These are phyloP conservation scores for Fusarium annulatum DNA, from an alignment of 2,329 filamentous ascomycete species.

Conservation along the genomic window DNA sequence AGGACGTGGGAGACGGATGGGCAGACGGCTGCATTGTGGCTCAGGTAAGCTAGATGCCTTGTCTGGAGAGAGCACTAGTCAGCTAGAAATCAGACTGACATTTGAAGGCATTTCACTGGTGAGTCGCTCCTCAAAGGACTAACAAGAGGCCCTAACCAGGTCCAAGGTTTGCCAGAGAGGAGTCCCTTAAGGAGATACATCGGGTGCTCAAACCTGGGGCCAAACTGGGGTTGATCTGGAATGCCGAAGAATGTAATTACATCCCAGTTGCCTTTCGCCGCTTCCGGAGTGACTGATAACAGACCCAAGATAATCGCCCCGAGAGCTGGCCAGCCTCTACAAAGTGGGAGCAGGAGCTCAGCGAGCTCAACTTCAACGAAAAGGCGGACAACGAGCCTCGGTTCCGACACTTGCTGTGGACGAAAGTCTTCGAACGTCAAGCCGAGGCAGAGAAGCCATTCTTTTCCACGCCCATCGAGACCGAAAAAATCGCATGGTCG, in stretches of 20 bases:
- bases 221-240: slow-evolving; percentile 77
- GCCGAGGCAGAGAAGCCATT: slow-evolving; percentile 56
- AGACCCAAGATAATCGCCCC: slow-evolving; percentile 71
- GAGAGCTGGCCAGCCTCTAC: slow-evolving; percentile 64
- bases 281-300: neutral
- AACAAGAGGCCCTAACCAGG: neutral
- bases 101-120: slow-evolving; percentile 67
- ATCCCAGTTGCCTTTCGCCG: neutral
- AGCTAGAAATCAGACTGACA: slow-evolving; percentile 7
- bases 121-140: slow-evolving; percentile 31
- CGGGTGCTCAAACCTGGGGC: slow-evolving; percentile 71
- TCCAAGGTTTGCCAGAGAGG: slow-evolving; percentile 73
- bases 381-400: slow-evolving; percentile 68
- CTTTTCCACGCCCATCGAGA: slow-evolving; percentile 72
- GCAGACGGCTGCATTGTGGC: slow-evolving; percentile 74
- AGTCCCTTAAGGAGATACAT: slow-evolving; percentile 73
- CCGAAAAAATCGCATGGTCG: slow-evolving; percentile 53
- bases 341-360: slow-evolving; percentile 70
- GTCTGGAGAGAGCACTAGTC: neutral
- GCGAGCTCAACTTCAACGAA: slow-evolving; percentile 66
- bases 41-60: slow-evolving; percentile 63
- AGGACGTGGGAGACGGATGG: slow-evolving; percentile 63
- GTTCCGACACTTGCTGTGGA: slow-evolving; percentile 74
- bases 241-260: slow-evolving; percentile 73
- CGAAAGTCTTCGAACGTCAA: slow-evolving; percentile 71